phyloP scores from a whole-genome alignment of 1,284 basidiomycete genomes.

The Pseudomicrostroma phylloplanum region DNA sequence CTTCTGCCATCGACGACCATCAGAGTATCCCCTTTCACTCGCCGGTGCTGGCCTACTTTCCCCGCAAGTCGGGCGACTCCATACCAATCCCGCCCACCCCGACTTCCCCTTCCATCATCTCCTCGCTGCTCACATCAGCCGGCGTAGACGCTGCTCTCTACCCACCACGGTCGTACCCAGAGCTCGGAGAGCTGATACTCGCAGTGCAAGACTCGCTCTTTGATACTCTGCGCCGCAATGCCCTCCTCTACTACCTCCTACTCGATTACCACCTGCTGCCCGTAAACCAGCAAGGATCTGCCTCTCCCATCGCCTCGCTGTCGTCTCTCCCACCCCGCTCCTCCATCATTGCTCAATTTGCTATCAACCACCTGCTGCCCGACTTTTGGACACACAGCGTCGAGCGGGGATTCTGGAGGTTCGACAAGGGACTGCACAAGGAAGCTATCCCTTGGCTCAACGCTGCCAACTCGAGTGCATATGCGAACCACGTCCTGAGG shows the following conservation, averaged over 20 bases:
- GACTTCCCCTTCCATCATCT: slow-evolving; percentile 1
- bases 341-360: neutral
- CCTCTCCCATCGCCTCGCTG: neutral
- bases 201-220: neutral
- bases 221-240: slow-evolving; percentile 3
- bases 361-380: slow-evolving; percentile 2
- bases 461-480: neutral
- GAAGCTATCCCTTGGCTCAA: slow-evolving; percentile 3
- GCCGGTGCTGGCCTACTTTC: neutral
- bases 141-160: neutral
- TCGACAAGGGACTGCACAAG: neutral
- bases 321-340: neutral
- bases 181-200: neutral
- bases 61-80: neutral
- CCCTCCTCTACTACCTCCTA: slow-evolving; percentile 1
- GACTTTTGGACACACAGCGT: neutral
- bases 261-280: neutral
- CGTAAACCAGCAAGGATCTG: neutral
- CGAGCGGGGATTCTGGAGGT: slow-evolving; percentile 1
- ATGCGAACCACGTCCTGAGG: neutral
- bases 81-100: neutral
- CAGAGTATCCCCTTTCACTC: neutral
- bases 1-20: too few relatives aligned
- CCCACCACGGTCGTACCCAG: neutral
- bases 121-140: neutral